Evolutionary conservation across 345 rosid genomes (phyloP).

Genomic region (Turnera subulata): DNA sequence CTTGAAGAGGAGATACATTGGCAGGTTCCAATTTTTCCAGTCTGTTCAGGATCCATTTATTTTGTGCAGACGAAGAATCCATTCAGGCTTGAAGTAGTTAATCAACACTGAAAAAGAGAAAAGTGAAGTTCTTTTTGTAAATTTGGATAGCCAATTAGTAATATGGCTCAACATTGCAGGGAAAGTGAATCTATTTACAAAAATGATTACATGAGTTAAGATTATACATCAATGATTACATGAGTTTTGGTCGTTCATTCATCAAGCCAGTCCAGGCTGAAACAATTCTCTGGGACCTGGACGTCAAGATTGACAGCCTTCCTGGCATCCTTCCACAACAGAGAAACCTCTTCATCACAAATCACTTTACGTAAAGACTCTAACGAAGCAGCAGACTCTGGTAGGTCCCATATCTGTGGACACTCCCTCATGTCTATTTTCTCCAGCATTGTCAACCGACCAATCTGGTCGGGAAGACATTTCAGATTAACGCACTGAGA

Average conservation of each 20-base stretch:
- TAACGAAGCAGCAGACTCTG: constrained; percentile 43
- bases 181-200: no score
- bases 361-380: constrained; percentile 52
- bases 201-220: no score
- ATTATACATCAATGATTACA: no score
- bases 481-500: constrained; percentile 64
- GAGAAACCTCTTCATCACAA: constrained; percentile 70
- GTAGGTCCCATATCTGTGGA: constrained; percentile 30
- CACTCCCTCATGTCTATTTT: constrained; percentile 98
- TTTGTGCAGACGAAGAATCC: no score
- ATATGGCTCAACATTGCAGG: no score
- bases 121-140: no score
- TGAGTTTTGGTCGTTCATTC: constrained; percentile 37
- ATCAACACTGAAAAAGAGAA: no score
- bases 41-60: no score
- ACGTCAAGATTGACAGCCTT: constrained; percentile 39
- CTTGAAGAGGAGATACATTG: no score
- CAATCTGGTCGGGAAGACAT: constrained; percentile 58
- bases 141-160: no score
- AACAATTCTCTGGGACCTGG: constrained; percentile 62
- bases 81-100: no score
- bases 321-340: constrained; percentile 48
- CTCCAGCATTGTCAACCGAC: constrained; percentile 49
- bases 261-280: constrained; percentile 63
- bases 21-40: no score